Evolutionary conservation across 768 basidiomycete genomes (phyloP).

Genomic region (Filobasidium floriforme): DNA sequence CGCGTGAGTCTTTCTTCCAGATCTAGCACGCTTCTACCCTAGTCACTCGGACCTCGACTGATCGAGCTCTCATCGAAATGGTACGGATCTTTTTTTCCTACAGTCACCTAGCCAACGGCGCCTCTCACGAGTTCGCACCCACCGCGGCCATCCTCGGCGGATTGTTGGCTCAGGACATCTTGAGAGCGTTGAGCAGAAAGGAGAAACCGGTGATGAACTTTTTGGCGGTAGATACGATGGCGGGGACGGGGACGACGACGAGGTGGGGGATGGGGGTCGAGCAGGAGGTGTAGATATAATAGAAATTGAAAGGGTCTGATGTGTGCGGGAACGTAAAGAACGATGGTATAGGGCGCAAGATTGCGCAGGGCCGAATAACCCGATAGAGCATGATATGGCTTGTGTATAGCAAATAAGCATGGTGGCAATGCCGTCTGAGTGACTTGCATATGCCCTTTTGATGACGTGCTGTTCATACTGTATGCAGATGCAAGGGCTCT

Average conservation of each 20-base stretch:
- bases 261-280: slow-evolving; percentile 38
- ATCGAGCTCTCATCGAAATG: too few relatives aligned
- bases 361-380: too few relatives aligned
- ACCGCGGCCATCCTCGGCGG: slow-evolving; percentile 93
- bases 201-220: slow-evolving; percentile 92
- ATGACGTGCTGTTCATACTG: too few relatives aligned
- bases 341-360: too few relatives aligned
- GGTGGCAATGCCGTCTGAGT: too few relatives aligned
- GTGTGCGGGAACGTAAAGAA: too few relatives aligned
- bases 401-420: too few relatives aligned
- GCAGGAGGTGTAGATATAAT: slow-evolving; percentile 18
- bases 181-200: slow-evolving; percentile 80
- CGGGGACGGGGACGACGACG: slow-evolving; percentile 29
- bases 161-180: slow-evolving; percentile 85
- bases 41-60: too few relatives aligned
- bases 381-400: too few relatives aligned
- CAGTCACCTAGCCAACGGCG: slow-evolving; percentile 65
- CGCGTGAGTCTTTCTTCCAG: slow-evolving; percentile 50
- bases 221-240: slow-evolving; percentile 63
- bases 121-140: slow-evolving; percentile 78
- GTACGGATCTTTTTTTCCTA: slow-evolving; percentile 16
- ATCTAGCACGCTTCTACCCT: not conserved
- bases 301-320: not conserved
- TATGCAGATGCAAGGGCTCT: too few relatives aligned
- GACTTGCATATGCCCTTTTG: too few relatives aligned